Evolutionary conservation across 2,329 filamentous ascomycete species (phyloP), one percentile per base, ranked within the genome.

Genomic region (Ampelomyces quisqualis): DNA sequence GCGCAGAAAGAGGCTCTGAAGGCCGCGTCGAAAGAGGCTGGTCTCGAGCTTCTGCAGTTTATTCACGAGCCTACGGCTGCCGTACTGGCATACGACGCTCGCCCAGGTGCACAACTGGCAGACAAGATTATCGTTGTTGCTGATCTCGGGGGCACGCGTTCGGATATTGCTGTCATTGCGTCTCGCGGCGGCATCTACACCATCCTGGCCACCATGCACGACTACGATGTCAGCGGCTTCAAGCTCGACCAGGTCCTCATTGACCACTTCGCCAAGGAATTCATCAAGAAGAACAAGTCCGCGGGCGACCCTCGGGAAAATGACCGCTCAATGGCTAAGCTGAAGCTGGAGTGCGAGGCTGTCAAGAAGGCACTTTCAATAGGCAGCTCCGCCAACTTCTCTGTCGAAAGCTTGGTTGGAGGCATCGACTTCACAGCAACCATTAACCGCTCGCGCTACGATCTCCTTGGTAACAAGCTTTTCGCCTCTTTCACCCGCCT

Each of bases 191-290:
- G 93, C 66, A 91, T 97, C 77, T 97, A 97, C 79, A 96, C 89
- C 46, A 84, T 96, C 59, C 79, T 98, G 43, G 90, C 93, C 14
- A 95, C 91, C 9, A 82, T 86, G 20, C 93, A 97, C 75, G 93
- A 98, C 76, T 96, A 95, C 73, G 90, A 97, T 65, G 87, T 91
- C 56, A 84, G 88, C 41, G 93, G 93, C 63, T 78, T 82, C 23
- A 84, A 90, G 54, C 78, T 98, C 42, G 93, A 98, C 75, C 81
- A 93, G 68, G 86, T 91, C 34, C 79, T 98, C 44, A 87, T 95
- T 68, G 91, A 98, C 68, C 85, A 96, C 77, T 96, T 97, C 59
- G 87, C 91, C 58, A 98, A 98, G 79, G 93, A 98, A 73, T 98
- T 98, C 74, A 80, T 93, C 65, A 97, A 98, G 81, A 95, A 95